A percentile compares a stretch with the other conserved stretches of the same genome.
phyloP scores from a whole-genome alignment of 148 eudicot species.

The Talinum fruticosum region DNA sequence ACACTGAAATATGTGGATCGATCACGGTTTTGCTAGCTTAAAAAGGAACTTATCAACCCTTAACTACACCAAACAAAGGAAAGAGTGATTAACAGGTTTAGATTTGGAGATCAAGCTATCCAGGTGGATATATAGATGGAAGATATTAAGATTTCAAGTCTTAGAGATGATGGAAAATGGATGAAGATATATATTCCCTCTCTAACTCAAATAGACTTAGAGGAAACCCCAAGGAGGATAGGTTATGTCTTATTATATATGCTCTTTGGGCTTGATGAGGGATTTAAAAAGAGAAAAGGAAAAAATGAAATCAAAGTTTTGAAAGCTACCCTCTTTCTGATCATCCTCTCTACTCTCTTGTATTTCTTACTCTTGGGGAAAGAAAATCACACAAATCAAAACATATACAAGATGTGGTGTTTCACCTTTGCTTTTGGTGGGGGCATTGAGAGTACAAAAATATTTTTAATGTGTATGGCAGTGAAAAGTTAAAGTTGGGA shows the following conservation, averaged over 20 bases:
- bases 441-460: conserved; percentile 16
- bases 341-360: not conserved
- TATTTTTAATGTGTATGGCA: conserved; percentile 37
- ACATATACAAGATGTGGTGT: conserved; percentile 21
- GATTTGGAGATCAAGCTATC: not conserved
- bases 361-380: conserved; percentile 4
- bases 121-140: not conserved
- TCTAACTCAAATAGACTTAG: conserved; percentile 9
- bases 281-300: not conserved
- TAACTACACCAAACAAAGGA: not conserved
- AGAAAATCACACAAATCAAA: conserved; percentile 5
- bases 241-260: conserved; percentile 22
- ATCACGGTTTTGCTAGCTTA: not conserved
- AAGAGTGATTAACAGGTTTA: not conserved
- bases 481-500: conserved; percentile 60
- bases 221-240: conserved; percentile 16
- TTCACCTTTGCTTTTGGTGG: conserved; percentile 29
- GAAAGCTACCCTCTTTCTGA: not conserved
- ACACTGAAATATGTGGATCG: not conserved
- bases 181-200: not conserved
- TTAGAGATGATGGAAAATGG: not conserved
- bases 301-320: not conserved
- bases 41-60: not conserved
- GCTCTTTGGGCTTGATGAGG: not conserved
- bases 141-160: not conserved